Evolutionary conservation across 2,329 filamentous ascomycete species (phyloP).

Genomic region (Aspergillus eucalypticola): DNA sequence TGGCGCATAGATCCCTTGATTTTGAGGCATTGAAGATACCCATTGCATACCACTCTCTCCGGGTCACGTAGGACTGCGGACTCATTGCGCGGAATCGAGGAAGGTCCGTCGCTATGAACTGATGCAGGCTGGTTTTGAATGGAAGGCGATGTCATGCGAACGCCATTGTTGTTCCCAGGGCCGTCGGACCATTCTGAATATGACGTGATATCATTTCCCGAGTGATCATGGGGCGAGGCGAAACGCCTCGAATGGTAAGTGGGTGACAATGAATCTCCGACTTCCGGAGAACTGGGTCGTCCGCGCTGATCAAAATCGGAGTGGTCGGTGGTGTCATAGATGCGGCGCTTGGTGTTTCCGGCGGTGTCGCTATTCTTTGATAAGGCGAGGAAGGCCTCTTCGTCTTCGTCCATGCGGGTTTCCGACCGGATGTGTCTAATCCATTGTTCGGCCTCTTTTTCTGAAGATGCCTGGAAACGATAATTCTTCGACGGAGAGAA

Average conservation of each 20-base stretch:
- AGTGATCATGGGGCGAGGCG: constrained; percentile 55
- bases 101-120: constrained; percentile 32
- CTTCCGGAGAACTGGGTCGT: constrained; percentile 39
- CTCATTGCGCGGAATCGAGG: constrained; percentile 53
- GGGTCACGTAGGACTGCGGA: constrained; percentile 62
- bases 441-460: constrained; percentile 81
- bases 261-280: constrained; percentile 32
- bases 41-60: constrained; percentile 91
- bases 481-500: constrained; percentile 91
- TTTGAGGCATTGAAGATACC: constrained; percentile 81
- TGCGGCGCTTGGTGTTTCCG: constrained; percentile 29
- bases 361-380: constrained; percentile 25
- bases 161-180: constrained; percentile 28
- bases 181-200: constrained; percentile 84
- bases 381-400: constrained; percentile 70
- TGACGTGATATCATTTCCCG: constrained; percentile 68
- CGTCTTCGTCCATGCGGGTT: constrained; percentile 82
- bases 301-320: constrained; percentile 41
- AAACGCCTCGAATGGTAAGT: constrained; percentile 29
- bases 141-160: constrained; percentile 29
- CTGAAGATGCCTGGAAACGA: constrained; percentile 76
- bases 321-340: constrained; percentile 45
- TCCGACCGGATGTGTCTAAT: constrained; percentile 76
- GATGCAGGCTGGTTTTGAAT: constrained; percentile 32
- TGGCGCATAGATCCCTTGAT: constrained; percentile 78